Evolutionary conservation across 1,284 basidiomycete species (phyloP), one percentile per base, ranked within the genome.

Genomic region (Austropuccinia psidii): DNA sequence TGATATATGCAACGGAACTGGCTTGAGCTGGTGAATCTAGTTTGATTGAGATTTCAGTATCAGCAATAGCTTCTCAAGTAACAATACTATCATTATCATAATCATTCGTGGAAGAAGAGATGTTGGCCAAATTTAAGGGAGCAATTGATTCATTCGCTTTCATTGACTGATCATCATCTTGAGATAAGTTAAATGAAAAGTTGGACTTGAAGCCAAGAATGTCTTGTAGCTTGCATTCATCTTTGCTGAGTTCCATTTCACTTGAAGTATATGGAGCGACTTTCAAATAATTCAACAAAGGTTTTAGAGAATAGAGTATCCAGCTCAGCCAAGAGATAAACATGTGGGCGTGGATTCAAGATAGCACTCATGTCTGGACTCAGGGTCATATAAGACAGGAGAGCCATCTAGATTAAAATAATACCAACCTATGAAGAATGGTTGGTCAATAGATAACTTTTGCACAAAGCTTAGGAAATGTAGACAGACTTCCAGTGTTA

Each of bases 161-260:
- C 68, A 73, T 52, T 21, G 57, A 61, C 29, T 50, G 58, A 54
- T 73, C 70, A 31, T 13, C 60, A 39, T 64, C 49, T 33, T 13
- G n/a, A 21, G 57, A 54, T 21, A 13, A 29, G 29, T 21, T 64
- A 61, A 39, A 47, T n/a, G 49, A 52, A 27, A 35, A 73, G 15
- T 45, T 27, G n/a, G 68, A 72, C 41, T 65, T 65, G 19, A 49
- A 8, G 24, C 52, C 29, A 19, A 65, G 43, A 17, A 52, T 24
- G 31, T 68, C 65, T 21, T 68, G 65, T 2, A 29, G 37, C 37
- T 39, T 9, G 19, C 24, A 21, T 19, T 72, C 68, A 57, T 72
- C 68, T 27, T 72, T 57, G 50, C 68, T 72, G 21, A 72, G 68
- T 50, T 61, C 57, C 68, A 72, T 72, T 47, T 47, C 68, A 52